phyloP scores from a whole-genome alignment of 768 basidiomycete species.

The Boletus subparvulus region DNA sequence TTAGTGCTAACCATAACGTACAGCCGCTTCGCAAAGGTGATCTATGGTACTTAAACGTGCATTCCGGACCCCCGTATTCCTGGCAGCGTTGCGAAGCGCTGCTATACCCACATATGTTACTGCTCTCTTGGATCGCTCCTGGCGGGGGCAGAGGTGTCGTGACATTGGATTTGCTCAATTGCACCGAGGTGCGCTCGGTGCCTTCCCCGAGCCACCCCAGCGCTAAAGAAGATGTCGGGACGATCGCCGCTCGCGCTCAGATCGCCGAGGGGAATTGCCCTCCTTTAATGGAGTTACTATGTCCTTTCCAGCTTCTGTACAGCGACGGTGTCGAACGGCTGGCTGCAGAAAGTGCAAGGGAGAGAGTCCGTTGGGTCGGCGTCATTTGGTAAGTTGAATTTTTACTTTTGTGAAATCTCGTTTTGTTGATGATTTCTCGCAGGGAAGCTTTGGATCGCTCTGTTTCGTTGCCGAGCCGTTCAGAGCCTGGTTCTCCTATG shows the following conservation, averaged over 20 bases:
- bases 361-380: conserved; percentile 89
- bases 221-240: conserved; percentile 84
- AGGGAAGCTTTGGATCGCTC: conserved; percentile 82
- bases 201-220: conserved; percentile 79
- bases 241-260: conserved; percentile 72
- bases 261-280: conserved; percentile 41
- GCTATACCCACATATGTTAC: conserved; percentile 78
- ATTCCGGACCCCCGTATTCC: conserved; percentile 70
- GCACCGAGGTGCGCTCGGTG: conserved; percentile 80
- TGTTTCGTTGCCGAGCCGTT: conserved; percentile 47
- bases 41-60: conserved; percentile 92
- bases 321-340: conserved; percentile 86
- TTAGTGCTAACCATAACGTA: conserved; percentile 9
- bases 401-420: background rate
- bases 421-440: conserved; percentile 3
- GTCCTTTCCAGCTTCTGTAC: conserved; percentile 91
- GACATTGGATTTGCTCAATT: conserved; percentile 83
- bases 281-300: conserved; percentile 67
- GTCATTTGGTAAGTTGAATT: conserved; percentile 68
- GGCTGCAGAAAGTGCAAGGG: conserved; percentile 83
- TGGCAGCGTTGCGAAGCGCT: conserved; percentile 84
- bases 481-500: conserved; percentile 44
- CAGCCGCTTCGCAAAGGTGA: conserved; percentile 85
- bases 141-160: conserved; percentile 84
- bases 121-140: conserved; percentile 85